Base-by-base conservation (phyloP, 257 asterid species). In the Primulina huaijiensis region DNA sequence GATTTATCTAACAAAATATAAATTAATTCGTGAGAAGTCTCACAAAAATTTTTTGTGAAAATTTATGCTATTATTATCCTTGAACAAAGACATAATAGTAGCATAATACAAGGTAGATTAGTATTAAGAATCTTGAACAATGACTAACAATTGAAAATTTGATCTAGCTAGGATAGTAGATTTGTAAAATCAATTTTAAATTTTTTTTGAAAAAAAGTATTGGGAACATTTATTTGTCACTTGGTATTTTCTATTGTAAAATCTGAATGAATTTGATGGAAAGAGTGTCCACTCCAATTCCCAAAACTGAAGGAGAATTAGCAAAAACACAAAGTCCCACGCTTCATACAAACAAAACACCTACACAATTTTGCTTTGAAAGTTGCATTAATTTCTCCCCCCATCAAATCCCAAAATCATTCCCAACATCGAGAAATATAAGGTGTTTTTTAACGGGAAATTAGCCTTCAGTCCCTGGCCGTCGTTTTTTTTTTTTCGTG, bases 341-440 rank as follows among this genome's bases (percentile, higher is more conserved):
- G 71, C 82, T 77, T 79, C 77, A 69, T 75, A 76, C 79, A 86
- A 81, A 75, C 43, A 27, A 27, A 27, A 27, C 30, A 27, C 30
- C 2, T 27, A 27, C 43, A 35, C 59, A 21, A 67, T 38, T 65
- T 79, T 46, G 68, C 77, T 78, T 82, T 60, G 83, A 80, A 64
- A 79, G 33, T 67, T 72, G 55, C 74, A 21, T 34, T 46, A 33
- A 14, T 61, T 65, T 33, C 46, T 73, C 46, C 67, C 11, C 75
- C 79, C 88, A 77, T 71, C 87, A 82, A 23, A 85, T 87, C 89
- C 89, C 88, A 71, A 84, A 12, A 74, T 61, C 33, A 71, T 57
- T 53, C 58, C 21, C 14, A 52, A 21, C n/a, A 59, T 1, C 5
- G 52, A 34, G 43, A 68, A 25, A 43, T 2, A 12, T 2, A 10